Conservation (phyloP, 495 filamentous ascomycete genomes). For the Trichocladium uniseriatum region DNA sequence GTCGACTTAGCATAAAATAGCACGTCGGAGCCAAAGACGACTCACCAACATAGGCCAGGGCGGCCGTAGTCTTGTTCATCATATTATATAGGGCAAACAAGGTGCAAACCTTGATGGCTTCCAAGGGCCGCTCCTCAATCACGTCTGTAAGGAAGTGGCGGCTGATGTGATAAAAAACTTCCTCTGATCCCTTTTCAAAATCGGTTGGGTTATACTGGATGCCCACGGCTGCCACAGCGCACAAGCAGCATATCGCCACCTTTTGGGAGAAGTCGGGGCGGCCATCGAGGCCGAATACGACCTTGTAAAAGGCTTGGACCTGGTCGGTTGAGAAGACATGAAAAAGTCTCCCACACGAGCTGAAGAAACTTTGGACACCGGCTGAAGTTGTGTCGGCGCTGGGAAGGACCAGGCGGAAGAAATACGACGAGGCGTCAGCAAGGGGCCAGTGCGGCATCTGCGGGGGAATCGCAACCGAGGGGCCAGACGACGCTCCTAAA, state of each 20-base stretch:
- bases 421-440: not conserved
- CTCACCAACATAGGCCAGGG: constrained; percentile 25
- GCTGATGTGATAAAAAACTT: constrained; percentile 16
- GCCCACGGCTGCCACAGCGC: constrained; percentile 20
- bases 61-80: constrained; percentile 20
- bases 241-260: constrained; percentile 18
- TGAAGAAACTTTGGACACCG: constrained; percentile 26
- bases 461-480: not conserved
- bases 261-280: constrained; percentile 5
- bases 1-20: too few relatives aligned
- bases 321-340: constrained; percentile 23
- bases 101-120: constrained; percentile 26
- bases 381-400: constrained; percentile 12
- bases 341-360: constrained; percentile 24
- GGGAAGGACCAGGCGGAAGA: constrained; percentile 16
- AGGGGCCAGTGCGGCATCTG: not conserved
- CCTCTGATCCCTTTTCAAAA: constrained; percentile 12
- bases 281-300: constrained; percentile 13
- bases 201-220: constrained; percentile 20
- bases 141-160: constrained; percentile 15
- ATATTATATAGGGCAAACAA: constrained; percentile 27
- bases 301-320: constrained; percentile 5
- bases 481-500: too few relatives aligned
- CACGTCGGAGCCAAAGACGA: not conserved
- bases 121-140: constrained; percentile 19